phyloP scores from a whole-genome alignment of 1,284 basidiomycete genomes.

The Irpex lacteus region DNA sequence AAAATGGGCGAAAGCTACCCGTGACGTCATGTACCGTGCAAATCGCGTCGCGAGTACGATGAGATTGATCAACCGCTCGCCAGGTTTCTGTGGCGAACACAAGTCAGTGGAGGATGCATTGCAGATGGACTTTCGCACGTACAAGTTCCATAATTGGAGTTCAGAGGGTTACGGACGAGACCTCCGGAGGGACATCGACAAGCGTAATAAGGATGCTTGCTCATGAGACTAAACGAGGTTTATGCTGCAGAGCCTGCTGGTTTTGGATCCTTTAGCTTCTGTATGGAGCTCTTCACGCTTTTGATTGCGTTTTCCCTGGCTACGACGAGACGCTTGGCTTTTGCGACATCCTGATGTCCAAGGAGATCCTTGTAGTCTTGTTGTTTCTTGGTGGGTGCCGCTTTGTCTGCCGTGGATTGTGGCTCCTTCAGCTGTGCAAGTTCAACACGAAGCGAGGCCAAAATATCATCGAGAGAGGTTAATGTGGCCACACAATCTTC shows the following conservation, averaged over 20 bases:
- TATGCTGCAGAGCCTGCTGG: not conserved
- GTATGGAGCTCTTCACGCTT: conserved; percentile 29
- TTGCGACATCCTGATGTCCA: conserved; percentile 39
- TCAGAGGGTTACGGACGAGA: too few species aligned
- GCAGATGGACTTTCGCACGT: too few species aligned
- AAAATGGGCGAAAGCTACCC: too few species aligned
- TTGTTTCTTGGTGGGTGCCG: conserved; percentile 19
- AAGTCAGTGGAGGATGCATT: too few species aligned
- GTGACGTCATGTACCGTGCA: too few species aligned
- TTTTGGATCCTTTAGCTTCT: conserved; percentile 13
- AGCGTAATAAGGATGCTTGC: too few species aligned
- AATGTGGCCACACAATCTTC: conserved; percentile 56
- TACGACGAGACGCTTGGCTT: conserved; percentile 43
- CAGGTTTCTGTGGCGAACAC: too few species aligned
- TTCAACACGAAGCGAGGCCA: conserved; percentile 52
- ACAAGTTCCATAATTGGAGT: too few species aligned
- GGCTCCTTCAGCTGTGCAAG: conserved; percentile 30
- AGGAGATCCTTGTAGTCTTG: conserved; percentile 39
- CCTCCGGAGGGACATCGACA: too few species aligned
- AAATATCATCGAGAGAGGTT: conserved; percentile 57
- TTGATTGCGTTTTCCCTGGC: conserved; percentile 44
- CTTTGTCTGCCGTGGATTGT: not conserved
- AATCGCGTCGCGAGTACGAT: too few species aligned
- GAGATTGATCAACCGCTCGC: too few species aligned
- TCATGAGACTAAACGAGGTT: not conserved